phyloP scores from a whole-genome alignment of 306 rosid genomes.

The Sechiopsis laciniata region DNA sequence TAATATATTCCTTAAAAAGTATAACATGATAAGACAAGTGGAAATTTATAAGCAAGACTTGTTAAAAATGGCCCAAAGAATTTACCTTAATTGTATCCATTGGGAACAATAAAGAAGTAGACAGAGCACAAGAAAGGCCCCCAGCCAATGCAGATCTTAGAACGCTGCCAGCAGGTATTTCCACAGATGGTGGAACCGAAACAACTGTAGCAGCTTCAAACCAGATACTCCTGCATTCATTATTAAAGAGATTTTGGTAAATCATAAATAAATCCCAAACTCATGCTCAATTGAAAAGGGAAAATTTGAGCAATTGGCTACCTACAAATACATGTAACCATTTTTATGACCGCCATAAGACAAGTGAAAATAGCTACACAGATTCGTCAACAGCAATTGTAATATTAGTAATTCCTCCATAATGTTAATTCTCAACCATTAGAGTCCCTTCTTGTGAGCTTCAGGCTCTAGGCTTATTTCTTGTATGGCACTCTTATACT shows the following conservation, averaged over 20 bases:
- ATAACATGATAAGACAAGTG: neutral
- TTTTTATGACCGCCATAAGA: neutral
- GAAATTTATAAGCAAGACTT: neutral
- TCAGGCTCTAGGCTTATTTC: neutral
- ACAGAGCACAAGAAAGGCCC: conserved; percentile 93
- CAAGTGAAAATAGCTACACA: neutral
- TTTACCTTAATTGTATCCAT: conserved; percentile 87
- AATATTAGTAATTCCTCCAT: neutral
- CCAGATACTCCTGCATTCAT: conserved; percentile 83
- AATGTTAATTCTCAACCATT: neutral
- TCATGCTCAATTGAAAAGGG: neutral
- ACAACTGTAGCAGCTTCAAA: conserved; percentile 99
- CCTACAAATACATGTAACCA: conserved; percentile 9
- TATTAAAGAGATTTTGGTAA: neutral
- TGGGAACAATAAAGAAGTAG: conserved; percentile 86
- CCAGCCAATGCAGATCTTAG: conserved; percentile 98
- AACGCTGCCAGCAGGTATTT: conserved; percentile 91
- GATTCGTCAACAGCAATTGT: neutral
- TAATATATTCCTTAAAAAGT: neutral
- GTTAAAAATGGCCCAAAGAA: conserved; percentile 19
- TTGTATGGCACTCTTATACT: neutral
- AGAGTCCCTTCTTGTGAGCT: conserved; percentile 2
- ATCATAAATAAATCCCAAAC: neutral
- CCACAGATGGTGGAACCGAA: conserved; percentile 92
- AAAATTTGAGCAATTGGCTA: neutral